A percentile compares a stretch with the other conserved stretches of the same genome.
These are phyloP conservation scores for Verticillium dahliae DNA, from an alignment of 2,329 filamentous ascomycete genomes.

Conservation along the genomic window DNA sequence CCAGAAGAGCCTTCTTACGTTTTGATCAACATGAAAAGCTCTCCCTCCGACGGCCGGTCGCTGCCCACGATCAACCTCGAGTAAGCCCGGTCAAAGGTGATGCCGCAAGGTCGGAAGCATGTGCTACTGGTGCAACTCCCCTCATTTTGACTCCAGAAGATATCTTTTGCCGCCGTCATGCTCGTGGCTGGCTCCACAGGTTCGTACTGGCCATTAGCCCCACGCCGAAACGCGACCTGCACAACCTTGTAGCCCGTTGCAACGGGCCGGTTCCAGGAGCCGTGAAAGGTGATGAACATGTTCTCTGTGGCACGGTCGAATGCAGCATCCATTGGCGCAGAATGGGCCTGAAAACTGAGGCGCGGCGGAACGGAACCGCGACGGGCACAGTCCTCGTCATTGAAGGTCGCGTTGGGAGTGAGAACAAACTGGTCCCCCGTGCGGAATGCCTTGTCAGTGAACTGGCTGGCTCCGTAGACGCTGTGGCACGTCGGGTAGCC, in stretches of 20 bases:
- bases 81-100: constrained; percentile 14
- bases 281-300: constrained; percentile 55
- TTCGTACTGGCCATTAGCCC: constrained; percentile 18
- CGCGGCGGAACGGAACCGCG: constrained; percentile 29
- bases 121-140: constrained; percentile 17
- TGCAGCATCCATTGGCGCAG: constrained; percentile 54
- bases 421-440: constrained; percentile 30
- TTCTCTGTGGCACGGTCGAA: constrained; percentile 45
- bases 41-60: constrained; percentile 15
- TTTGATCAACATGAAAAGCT: constrained; percentile 13
- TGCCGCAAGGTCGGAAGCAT: constrained; percentile 16
- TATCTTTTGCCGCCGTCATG: constrained; percentile 20
- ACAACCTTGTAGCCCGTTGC: constrained; percentile 31
- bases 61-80: constrained; percentile 17
- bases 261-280: constrained; percentile 42
- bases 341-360: constrained; percentile 51
- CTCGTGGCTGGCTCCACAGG: constrained; percentile 22
- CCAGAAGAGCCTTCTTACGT: not conserved
- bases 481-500: constrained; percentile 56
- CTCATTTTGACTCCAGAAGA: constrained; percentile 25
- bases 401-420: constrained; percentile 25
- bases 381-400: constrained; percentile 26
- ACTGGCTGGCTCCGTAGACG: constrained; percentile 9
- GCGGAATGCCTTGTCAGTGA: constrained; percentile 20
- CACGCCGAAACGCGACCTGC: constrained; percentile 24